Base-by-base conservation (phyloP, 371 early-diverging fungal species). In the Mucor plumbeus region DNA sequence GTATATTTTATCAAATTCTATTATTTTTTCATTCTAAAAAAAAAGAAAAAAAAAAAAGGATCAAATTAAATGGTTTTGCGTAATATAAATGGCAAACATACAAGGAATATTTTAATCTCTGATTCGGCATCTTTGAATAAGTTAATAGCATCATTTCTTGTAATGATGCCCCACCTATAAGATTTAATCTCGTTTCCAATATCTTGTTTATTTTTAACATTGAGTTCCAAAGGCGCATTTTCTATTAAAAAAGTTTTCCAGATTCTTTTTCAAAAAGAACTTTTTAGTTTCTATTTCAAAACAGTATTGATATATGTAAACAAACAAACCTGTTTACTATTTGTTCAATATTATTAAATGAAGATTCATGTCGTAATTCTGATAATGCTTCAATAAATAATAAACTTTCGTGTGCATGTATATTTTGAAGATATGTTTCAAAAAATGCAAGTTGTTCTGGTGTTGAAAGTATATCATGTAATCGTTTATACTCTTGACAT, bases 311-410 rank as follows among this genome's bases (percentile, higher is more conserved):
- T 17, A 8, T 57, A 15, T 5, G 13, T 39, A 9, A 26, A 15
- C 5, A 13, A 56, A 11, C 36, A 15, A 47, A 77, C 78, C 78
- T 70, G 31, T 72, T 59, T 3, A 75, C 73, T 21, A 66, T 70
- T 5, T 34, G 17, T 47, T 75, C 72, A 15, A 76, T 39, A 10
- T 68, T 36, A 3, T 47, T 40, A 1, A 10, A 40, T 13, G 59
- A 39, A 5, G 56, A 54, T 55, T 78, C 74, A 43, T 72, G 68
- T 17, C 63, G 60, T 35, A 79, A 43, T 43, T 76, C 70, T 0
- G 69, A 64, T 41, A 79, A 55, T 4, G 76, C 76, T 53, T 76
- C 76, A 10, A 79, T 66, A 43, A 79, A 79, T 14, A 79, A 21
- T 4, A 79, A 59, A 15, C 74, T 72, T 68, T 79, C 74, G 14